These are phyloP conservation scores for Discostella stelligera DNA, from an alignment of 352 stramenopile species.

Conservation along the genomic window DNA sequence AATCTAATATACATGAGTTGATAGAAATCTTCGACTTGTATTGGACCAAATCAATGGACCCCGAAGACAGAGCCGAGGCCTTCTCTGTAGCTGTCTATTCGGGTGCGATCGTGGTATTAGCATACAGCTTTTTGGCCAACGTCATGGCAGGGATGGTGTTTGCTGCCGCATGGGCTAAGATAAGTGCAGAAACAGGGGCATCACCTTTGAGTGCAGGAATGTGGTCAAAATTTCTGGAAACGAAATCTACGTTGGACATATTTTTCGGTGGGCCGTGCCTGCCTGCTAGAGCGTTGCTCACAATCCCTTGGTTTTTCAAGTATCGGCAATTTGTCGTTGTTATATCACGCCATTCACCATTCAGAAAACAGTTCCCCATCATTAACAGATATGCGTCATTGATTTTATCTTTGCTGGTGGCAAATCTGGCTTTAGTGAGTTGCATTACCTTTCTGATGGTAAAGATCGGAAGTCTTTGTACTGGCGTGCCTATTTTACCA, in stretches of 20 bases:
- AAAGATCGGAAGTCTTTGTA: constrained; percentile 17
- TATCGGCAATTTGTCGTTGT: constrained; percentile 42
- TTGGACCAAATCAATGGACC: constrained; percentile 50
- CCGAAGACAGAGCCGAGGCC: constrained; percentile 29
- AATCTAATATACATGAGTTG: constrained; percentile 47
- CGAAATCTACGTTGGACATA: constrained; percentile 36
- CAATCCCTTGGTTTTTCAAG: constrained; percentile 53
- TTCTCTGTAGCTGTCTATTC: constrained; percentile 45
- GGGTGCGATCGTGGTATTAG: constrained; percentile 41
- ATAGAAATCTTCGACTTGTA: constrained; percentile 43
- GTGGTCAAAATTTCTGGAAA: constrained; percentile 40
- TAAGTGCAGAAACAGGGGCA: constrained; percentile 19
- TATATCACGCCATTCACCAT: constrained; percentile 24
- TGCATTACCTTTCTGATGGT: constrained; percentile 31
- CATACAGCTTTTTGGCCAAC: constrained; percentile 56
- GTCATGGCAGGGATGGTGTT: constrained; percentile 46
- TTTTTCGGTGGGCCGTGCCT: constrained; percentile 50
- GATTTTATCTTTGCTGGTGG: constrained; percentile 27
- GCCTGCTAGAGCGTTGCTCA: constrained; percentile 35
- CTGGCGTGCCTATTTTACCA: constrained; percentile 27
- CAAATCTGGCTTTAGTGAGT: constrained; percentile 41
- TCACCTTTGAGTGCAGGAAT: constrained; percentile 24
- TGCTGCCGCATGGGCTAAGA: constrained; percentile 45
- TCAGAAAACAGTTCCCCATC: constrained; percentile 48
- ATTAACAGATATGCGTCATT: constrained; percentile 41